These are phyloP conservation scores for Fusarium sp. DNA, from an alignment of 2,329 filamentous ascomycete species.

Conservation along the genomic window DNA sequence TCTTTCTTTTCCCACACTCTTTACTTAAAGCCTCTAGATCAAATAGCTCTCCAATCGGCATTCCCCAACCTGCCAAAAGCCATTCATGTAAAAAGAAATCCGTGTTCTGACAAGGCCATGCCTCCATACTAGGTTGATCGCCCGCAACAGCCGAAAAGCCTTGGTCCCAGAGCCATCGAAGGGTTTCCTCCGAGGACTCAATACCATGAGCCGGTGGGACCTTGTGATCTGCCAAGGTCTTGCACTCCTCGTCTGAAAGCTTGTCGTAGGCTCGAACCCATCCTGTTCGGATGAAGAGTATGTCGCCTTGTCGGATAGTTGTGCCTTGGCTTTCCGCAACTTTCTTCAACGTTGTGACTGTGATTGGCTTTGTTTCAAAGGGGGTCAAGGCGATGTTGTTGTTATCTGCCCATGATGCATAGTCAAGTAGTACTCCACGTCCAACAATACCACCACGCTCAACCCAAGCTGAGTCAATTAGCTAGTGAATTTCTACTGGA, in stretches of 20 bases:
- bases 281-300: slow-evolving; percentile 66
- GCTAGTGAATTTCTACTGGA: fast-evolving
- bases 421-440: slow-evolving; percentile 65
- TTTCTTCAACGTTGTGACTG: slow-evolving; percentile 55
- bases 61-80: slow-evolving; percentile 61
- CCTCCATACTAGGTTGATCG: slow-evolving; percentile 65
- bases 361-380: slow-evolving; percentile 57
- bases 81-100: slow-evolving; percentile 56
- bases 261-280: slow-evolving; percentile 59
- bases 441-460: slow-evolving; percentile 58
- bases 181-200: slow-evolving; percentile 58
- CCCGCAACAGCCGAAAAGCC: slow-evolving; percentile 66
- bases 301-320: slow-evolving; percentile 61
- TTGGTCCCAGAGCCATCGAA: slow-evolving; percentile 69
- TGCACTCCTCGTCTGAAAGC: slow-evolving; percentile 52
- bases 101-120: slow-evolving; percentile 54
- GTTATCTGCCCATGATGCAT: slow-evolving; percentile 56
- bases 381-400: slow-evolving; percentile 52
- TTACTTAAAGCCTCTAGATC: slow-evolving; percentile 52
- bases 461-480: slow-evolving; percentile 15
- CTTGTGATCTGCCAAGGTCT: slow-evolving; percentile 47
- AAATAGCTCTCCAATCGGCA: slow-evolving; percentile 63
- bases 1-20: slow-evolving; percentile 47
- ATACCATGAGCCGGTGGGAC: slow-evolving; percentile 55
- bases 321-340: slow-evolving; percentile 58